These are phyloP conservation scores for Hypoxylon lienhwacheense DNA, from an alignment of 495 filamentous ascomycete species.

Conservation along the genomic window DNA sequence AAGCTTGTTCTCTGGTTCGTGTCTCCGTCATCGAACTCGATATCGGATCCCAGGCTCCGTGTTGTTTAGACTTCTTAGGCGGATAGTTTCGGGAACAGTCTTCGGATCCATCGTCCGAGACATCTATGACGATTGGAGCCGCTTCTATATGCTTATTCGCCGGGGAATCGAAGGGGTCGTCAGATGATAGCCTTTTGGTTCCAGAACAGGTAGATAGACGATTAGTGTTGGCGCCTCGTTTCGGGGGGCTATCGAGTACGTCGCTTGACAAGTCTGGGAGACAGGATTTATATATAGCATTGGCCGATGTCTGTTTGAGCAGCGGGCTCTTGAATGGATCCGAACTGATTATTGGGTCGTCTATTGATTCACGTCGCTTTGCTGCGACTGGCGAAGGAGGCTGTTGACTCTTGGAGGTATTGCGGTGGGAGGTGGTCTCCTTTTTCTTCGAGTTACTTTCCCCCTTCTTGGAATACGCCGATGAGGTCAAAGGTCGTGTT, in stretches of 20 bases:
- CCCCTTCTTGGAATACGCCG: constrained; percentile 5
- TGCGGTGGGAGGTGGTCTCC: constrained; percentile 3
- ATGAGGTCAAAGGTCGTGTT: constrained; percentile 15
- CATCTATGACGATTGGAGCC: constrained; percentile 29
- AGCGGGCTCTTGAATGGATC: constrained; percentile 37
- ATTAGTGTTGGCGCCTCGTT: not conserved
- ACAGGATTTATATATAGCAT: not conserved
- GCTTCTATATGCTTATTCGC: constrained; percentile 6
- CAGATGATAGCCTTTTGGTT: not conserved
- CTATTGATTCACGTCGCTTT: constrained; percentile 29
- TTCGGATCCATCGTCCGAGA: constrained; percentile 29
- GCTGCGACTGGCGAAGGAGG: constrained; percentile 1
- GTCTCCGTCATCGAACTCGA: constrained; percentile 51
- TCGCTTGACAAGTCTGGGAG: constrained; percentile 25
- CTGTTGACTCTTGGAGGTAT: constrained; percentile 1
- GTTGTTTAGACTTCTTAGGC: constrained; percentile 19
- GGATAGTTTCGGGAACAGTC: not conserved
- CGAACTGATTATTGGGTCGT: constrained; percentile 32
- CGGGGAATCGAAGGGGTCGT: constrained; percentile 2
- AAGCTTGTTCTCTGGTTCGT: constrained; percentile 4
- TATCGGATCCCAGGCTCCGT: constrained; percentile 51
- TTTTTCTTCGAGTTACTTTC: constrained; percentile 12
- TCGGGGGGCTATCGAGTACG: constrained; percentile 23
- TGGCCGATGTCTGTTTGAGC: constrained; percentile 6
- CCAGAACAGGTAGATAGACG: not conserved